Evolutionary conservation across 2,329 filamentous ascomycete genomes (phyloP), one percentile per base, ranked within the genome.

Genomic region (Cercospora berteroae): DNA sequence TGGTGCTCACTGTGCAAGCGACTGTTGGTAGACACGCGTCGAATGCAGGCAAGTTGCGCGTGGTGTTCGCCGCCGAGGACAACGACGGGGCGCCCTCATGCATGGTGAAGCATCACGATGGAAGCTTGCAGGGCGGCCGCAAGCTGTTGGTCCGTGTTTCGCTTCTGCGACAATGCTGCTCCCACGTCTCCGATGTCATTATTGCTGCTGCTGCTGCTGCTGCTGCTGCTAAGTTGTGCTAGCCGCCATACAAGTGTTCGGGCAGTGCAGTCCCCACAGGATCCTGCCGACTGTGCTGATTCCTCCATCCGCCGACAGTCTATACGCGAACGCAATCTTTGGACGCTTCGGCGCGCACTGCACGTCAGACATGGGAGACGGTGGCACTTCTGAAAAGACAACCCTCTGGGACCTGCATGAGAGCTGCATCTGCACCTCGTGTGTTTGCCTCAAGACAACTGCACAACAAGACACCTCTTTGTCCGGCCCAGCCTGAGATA

Each of bases 391-490:
- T 57, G 58, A 42, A 42, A 25, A 57, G 50, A 64, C 61, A 5
- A 48, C 60, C 6, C 61, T 42, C 50, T 29, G 61, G 59, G 61
- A 64, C 61, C 61, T 64, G 61, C 61, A 64, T 64, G 23, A 42
- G 50, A 64, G 18, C 20, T 12, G 61, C 61, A 57, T n/a, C 36
- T 44, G 6, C 29, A 9, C 33, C 50, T 36, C 52, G 57, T 27
- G 42, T 56, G 61, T 64, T 64, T 64, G 50, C 61, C 48, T 25
- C 20, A 42, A 44, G 31, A 63, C 61, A 57, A 56, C 29, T 33
- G 7, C 48, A 39, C 48, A 39, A 18, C 31, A 39, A 39, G 36
- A 39, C 18, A 39, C n/a, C 16, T 13, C 59, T 23, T 50, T 50
- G 44, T 50, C 44, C 44, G 20, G 8, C 42, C 4, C 42, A 10